Base-by-base conservation (phyloP, 345 rosid genomes). In the Mallotus nudiflorus region DNA sequence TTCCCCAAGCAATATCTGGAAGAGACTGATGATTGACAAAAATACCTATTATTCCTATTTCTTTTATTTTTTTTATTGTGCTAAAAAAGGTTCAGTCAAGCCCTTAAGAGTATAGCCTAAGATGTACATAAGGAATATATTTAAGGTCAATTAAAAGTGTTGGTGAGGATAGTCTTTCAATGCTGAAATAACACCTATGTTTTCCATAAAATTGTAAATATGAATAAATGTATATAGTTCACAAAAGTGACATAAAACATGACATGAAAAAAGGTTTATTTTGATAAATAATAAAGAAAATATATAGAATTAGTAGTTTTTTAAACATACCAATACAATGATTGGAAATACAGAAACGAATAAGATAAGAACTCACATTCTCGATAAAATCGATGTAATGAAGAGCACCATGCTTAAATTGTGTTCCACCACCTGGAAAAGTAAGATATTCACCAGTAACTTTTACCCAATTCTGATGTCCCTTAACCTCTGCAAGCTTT, bases 391-490 rank as follows among this genome's bases (percentile, higher is more conserved):
- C 97, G 28, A 95, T 88, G 78, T 92, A 92, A 79, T 90, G 97
- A 63, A 92, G 91, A 78, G 97, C 93, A 67, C 97, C 97, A 35
- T 87, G 86, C 83, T 82, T 90, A 82, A 95, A 95, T 66, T 95
- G 97, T 78, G 99, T 95, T 78, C 99, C 97, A 44, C 97, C 97
- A 71, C 99, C 97, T 19, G 99, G 99, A 76, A 95, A 92, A 71
- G 97, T 92, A 62, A 95, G 91, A 79, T 84, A 95, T 76, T 92
- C 97, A 65, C 99, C 99, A 13, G 78, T 73, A 25, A 95, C 88
- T 81, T 95, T 92, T 59, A 95, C 97, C 99, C 99, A 95, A 68
- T 95, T 95, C 74, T 95, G 97, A 82, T 95, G 97, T 45, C 97
- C 99, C 88, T 95, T 92, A 60, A 85, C 42, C 77, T 81, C 72